A percentile compares a stretch with the other conserved stretches of the same genome.
Conservation (phyloP, 2,329 filamentous ascomycete species). For the Colletotrichum tamarilloi region DNA sequence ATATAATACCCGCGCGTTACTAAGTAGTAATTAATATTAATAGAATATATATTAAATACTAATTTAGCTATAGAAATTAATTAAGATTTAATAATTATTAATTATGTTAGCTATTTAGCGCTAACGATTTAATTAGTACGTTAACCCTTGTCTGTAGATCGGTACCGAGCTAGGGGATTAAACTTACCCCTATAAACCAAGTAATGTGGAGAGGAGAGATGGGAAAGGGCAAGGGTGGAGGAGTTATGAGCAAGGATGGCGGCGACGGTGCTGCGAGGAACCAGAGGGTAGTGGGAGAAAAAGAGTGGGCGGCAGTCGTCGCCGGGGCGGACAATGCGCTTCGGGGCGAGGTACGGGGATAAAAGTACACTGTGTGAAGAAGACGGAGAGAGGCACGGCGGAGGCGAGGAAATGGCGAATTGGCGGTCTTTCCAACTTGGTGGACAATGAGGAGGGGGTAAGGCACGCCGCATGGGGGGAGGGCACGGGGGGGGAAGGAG, state of each 20-base stretch:
- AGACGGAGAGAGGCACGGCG: background rate
- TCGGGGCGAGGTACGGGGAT: constrained; percentile 9
- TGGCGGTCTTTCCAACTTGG: background rate
- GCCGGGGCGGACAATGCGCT: constrained; percentile 32
- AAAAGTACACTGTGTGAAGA: constrained; percentile 4
- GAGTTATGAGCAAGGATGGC: constrained; percentile 33
- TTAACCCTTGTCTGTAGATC: too few relatives aligned
- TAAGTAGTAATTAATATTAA: too few relatives aligned
- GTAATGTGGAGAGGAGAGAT: constrained; percentile 37
- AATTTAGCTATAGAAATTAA: too few relatives aligned
- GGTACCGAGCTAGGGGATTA: too few relatives aligned
- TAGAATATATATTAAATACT: too few relatives aligned
- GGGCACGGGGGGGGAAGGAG: background rate
- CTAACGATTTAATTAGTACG: too few relatives aligned
- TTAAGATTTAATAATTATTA: too few relatives aligned
- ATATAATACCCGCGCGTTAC: too few relatives aligned
- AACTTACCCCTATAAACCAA: too few relatives aligned
- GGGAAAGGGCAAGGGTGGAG: constrained; percentile 34
- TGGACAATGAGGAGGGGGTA: background rate
- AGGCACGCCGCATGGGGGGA: background rate
- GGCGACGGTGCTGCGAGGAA: constrained; percentile 11
- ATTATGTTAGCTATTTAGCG: too few relatives aligned
- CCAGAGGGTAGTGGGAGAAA: constrained; percentile 22
- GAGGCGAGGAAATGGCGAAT: background rate
- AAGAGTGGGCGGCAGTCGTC: constrained; percentile 26